Percentiles rank a stretch among this genome's conserved stretches.
Conservation (phyloP, 2,329 filamentous ascomycete species). For the Leptographium galeiforme region DNA sequence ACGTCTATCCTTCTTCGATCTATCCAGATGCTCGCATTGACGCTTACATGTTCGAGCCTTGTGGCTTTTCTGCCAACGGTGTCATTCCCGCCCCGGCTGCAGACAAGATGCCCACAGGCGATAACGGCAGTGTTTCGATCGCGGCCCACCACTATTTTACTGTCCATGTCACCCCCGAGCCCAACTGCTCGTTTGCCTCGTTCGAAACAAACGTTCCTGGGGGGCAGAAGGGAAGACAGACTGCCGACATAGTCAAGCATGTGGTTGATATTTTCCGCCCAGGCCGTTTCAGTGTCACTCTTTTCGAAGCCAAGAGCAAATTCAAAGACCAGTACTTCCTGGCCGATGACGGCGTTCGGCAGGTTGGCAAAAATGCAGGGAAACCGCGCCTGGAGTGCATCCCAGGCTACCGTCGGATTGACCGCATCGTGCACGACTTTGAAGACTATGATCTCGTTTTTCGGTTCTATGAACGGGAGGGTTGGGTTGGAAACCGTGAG, state of each 20-base stretch:
- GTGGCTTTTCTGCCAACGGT: constrained; percentile 93
- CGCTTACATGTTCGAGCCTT: constrained; percentile 91
- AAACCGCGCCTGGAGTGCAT: constrained; percentile 60
- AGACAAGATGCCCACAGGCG: constrained; percentile 25
- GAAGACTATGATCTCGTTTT: constrained; percentile 97
- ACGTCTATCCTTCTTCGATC: constrained; percentile 72
- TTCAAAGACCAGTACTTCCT: constrained; percentile 14
- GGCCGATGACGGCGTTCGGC: constrained; percentile 6
- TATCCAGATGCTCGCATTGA: constrained; percentile 92
- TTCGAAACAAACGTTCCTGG: constrained; percentile 98
- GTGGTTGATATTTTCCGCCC: constrained; percentile 94
- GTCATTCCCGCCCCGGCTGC: constrained; percentile 69
- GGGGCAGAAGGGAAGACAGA: constrained; percentile 74
- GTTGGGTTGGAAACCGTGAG: constrained; percentile 46
- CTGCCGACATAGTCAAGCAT: constrained; percentile 80
- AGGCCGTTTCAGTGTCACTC: constrained; percentile 90
- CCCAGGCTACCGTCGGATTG: constrained; percentile 74
- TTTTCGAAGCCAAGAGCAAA: constrained; percentile 74
- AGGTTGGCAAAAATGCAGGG: constrained; percentile 22
- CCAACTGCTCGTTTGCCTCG: constrained; percentile 91
- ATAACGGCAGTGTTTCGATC: constrained; percentile 37
- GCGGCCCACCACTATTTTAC: constrained; percentile 69
- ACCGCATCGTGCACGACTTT: constrained; percentile 92
- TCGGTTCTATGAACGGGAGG: constrained; percentile 86
- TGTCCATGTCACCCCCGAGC: constrained; percentile 94